phyloP scores from a whole-genome alignment of 208 protist genomes.

The Trypanosomatidae sp. region DNA sequence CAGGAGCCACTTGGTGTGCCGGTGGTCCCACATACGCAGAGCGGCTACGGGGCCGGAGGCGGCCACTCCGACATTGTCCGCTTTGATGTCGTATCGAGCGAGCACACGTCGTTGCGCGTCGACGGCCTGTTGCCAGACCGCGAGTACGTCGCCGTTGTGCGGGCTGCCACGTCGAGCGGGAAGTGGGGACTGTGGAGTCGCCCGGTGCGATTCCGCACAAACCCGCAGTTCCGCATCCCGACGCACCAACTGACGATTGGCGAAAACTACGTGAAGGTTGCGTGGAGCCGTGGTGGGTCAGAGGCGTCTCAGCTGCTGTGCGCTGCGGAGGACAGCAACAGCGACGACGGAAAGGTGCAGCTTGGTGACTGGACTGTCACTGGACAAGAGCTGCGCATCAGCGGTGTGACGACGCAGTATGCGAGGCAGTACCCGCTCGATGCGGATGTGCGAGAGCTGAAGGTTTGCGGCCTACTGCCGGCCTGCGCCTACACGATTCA shows the following conservation, averaged over 20 bases:
- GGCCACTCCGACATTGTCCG: constrained; percentile 68
- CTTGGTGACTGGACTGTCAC: constrained; percentile 83
- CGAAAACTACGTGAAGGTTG: constrained; percentile 92
- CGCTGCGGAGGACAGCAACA: constrained; percentile 1
- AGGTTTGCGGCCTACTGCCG: constrained; percentile 82
- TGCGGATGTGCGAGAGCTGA: constrained; percentile 81
- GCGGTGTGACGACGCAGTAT: constrained; percentile 76
- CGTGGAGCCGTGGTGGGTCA: constrained; percentile 74
- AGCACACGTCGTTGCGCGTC: constrained; percentile 85
- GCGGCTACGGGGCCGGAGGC: constrained; percentile 69
- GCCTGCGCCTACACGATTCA: constrained; percentile 89
- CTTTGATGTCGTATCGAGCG: constrained; percentile 63
- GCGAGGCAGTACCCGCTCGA: constrained; percentile 82
- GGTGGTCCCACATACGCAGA: constrained; percentile 39
- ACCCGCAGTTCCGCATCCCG: constrained; percentile 85
- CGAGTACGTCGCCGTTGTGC: constrained; percentile 88
- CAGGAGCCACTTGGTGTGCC: constrained; percentile 35
- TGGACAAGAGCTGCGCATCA: constrained; percentile 89
- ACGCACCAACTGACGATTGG: constrained; percentile 86
- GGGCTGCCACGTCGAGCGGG: constrained; percentile 75
- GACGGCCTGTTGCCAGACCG: constrained; percentile 78
- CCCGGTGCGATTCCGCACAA: constrained; percentile 86
- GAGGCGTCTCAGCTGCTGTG: neutral
- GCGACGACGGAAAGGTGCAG: constrained; percentile 39
- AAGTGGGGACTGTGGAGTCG: constrained; percentile 90